Base-by-base conservation (phyloP, 352 stramenopile genomes). In the Globisporangium solare region DNA sequence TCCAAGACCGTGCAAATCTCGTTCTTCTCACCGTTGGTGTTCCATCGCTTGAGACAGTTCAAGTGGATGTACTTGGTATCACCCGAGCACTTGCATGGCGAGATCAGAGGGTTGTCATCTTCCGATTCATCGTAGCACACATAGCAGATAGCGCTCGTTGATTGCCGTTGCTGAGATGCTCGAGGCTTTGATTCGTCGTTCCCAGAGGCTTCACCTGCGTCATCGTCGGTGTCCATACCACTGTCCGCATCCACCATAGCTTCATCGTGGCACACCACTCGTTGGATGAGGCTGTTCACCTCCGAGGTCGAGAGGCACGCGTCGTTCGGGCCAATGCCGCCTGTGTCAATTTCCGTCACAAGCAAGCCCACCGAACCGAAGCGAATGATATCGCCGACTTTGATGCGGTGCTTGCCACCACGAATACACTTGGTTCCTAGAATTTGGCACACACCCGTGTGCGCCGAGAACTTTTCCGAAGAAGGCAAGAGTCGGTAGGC, bases 31-130 rank as follows among this genome's bases (percentile, higher is more conserved):
- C 82, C 82, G 59, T 94, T 94, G 15, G 82, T 94, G 72, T 98
- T 96, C 91, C 92, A 98, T 48, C 96, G 94, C 55, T 97, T 94
- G 27, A 98, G 78, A 61, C 94, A 98, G 63, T 97, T 96, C 10
- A 98, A 76, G 54, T 98, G 94, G 18, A 98, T 96, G 79, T 97
- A 97, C 66, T 96, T 95, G 40, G 94, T 98, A 68, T 98, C 94
- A 17, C 94, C 94, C 60, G 79, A 93, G 60, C 94, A 98, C 64
- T 97, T 97, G 76, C 94, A 98, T 0, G 93, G 94, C 31, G 92
- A 88, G 46, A 98, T 97, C 42, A 98, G 70, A 37, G 94, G 94
- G 64, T 98, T 94, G 58, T 83, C 80, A 17, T 94, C 82, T 59
- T 92, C 82, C 11, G 78, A 76, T 55, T 94, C 84, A 63, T 94